A percentile compares a stretch with the other conserved stretches of the same genome.
phyloP scores from a whole-genome alignment of 169 alveolate species.

The Cryptosporidium felis region DNA sequence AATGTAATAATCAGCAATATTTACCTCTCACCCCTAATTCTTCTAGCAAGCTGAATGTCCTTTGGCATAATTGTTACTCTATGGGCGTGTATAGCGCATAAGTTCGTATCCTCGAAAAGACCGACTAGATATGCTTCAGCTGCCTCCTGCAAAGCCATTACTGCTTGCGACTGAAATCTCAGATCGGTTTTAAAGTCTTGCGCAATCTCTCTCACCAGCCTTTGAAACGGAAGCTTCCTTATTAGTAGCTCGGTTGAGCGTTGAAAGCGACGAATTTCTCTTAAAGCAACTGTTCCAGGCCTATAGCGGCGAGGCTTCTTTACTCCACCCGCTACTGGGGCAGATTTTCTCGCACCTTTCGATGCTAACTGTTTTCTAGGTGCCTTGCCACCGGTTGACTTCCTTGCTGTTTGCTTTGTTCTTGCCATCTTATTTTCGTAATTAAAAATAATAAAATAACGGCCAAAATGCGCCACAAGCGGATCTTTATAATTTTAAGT shows the following conservation, averaged over 20 bases:
- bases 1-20: background rate
- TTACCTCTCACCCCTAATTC: conserved; percentile 98
- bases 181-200: conserved; percentile 93
- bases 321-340: conserved; percentile 96
- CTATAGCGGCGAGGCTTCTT: conserved; percentile 98
- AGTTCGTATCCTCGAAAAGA: conserved; percentile 98
- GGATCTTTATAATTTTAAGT: no score
- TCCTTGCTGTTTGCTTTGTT: conserved; percentile 98
- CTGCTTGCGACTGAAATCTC: conserved; percentile 93
- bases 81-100: conserved; percentile 99
- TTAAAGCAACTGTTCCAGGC: conserved; percentile 98
- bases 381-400: conserved; percentile 97
- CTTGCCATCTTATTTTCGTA: conserved; percentile 93
- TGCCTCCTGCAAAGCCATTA: conserved; percentile 96
- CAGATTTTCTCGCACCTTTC: conserved; percentile 98
- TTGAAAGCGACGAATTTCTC: conserved; percentile 98
- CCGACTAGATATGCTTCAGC: conserved; percentile 99
- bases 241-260: conserved; percentile 92
- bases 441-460: no score
- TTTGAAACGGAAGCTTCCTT: conserved; percentile 95
- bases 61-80: conserved; percentile 99
- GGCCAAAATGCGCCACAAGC: no score
- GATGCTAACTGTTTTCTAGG: conserved; percentile 98
- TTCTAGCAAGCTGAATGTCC: conserved; percentile 97
- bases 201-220: conserved; percentile 96